Base-by-base conservation (phyloP, 2,329 filamentous ascomycete genomes). In the Cordyceps fumosorosea region DNA sequence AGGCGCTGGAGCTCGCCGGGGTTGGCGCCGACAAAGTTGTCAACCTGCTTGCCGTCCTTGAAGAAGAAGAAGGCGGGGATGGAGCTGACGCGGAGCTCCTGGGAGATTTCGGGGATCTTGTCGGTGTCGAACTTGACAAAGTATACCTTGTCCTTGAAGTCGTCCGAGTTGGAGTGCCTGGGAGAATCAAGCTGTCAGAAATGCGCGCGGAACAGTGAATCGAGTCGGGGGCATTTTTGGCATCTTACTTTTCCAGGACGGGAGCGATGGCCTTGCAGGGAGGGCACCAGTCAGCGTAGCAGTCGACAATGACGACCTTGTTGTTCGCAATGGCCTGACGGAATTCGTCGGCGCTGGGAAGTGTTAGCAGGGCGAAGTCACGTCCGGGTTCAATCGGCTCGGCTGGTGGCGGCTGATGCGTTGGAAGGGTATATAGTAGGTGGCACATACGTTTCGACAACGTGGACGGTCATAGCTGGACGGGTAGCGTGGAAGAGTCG, bases 81-180 rank as follows among this genome's bases (percentile, higher is more conserved):
- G 73, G 93, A 92, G 69, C 90, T 86, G 74, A 98, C 84, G 66
- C 85, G 85, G 66, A 95, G 86, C 73, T 95, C 86, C 70, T 88
- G 82, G 37, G 90, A 86, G 56, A 96, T 83, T 1, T 90, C 86
- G 67, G 87, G 80, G 47, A 93, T 79, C 66, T 91, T 81, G 75
- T 97, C 93, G 69, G 97, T 92, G 75, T 98, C 92, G 73, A 97
- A 81, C 84, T 96, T 95, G 83, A 86, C 86, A 78, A 96, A 97
- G 75, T 84, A 81, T 67, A 89, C 74, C 66, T 83, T 75, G 78
- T 84, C 84, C 63, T 77, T 73, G 47, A 85, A 76, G 50, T 78
- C 73, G 50, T 87, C 75, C 26, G 68, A 65, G 48, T 71, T 66
- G 32, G 70, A 69, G 32, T 66, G 64, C 37, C 71, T 73, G 47